Base-by-base conservation (phyloP, 2,329 filamentous ascomycete genomes). In the Colletotrichum australisinense region DNA sequence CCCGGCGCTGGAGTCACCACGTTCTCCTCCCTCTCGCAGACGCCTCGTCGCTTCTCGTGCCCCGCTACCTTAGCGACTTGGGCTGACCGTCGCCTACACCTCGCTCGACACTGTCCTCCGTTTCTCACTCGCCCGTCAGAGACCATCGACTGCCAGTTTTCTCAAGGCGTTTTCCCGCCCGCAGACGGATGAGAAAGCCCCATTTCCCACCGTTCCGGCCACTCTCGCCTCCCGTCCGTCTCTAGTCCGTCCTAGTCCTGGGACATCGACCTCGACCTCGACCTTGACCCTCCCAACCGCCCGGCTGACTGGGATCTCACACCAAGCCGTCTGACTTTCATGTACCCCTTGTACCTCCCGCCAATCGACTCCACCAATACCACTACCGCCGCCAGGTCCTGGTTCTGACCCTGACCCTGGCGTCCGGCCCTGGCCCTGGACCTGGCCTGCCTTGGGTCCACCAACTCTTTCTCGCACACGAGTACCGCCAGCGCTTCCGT, bases 281-380 rank as follows among this genome's bases (percentile, higher is more conserved):
- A 26, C 32, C 32, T 35, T 35, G 32, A 35, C 32, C 32, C 69
- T 46, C 66, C 70, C 70, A 73, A 62, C 70, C 70, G 70, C 70
- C 67, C 59, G 55, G 67, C 70, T 73, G 67, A 65, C 70, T 73
- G 70, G 70, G 66, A 70, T 70, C 46, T 38, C 60, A 57, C 67
- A 70, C 56, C 67, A 57, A 57, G 42, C 67, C 70, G 55, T 65
- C 67, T 49, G 67, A 60, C 56, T 60, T 65, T 58, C 68, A 52
- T 73, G 67, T 70, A 73, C 70, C 67, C 70, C 67, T 70, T 73
- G 67, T 70, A 69, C 70, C 66, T 70, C 60, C 70, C 70, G 60
- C 67, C 66, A 62, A 73, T 60, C 70, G 60, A 65, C 69, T 62
- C 70, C 70, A 70, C 56, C 46, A 32, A 70, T 42, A 70, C 60